Conservation (phyloP, 169 alveolate species). For the Eimeria necatrix region DNA sequence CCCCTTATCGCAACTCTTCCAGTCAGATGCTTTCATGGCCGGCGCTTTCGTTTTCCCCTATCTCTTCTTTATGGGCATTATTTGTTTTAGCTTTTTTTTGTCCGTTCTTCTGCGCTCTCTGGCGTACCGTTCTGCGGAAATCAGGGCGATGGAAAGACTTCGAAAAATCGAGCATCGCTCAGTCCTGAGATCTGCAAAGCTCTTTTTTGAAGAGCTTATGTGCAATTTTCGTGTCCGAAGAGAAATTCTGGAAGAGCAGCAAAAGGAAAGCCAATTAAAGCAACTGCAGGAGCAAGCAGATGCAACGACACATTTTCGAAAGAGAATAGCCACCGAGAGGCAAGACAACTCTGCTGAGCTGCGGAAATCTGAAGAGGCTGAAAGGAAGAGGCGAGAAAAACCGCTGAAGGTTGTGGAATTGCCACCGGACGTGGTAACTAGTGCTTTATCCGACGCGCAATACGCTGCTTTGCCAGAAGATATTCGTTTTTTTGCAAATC, state of each 20-base stretch:
- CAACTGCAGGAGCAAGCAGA: not conserved
- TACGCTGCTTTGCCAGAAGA: constrained; percentile 50
- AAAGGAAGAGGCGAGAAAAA: constrained; percentile 40
- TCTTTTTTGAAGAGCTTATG: constrained; percentile 12
- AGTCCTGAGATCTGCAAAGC: not conserved
- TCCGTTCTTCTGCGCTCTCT: constrained; percentile 74
- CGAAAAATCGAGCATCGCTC: constrained; percentile 24
- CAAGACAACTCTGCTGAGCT: not conserved
- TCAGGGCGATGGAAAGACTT: constrained; percentile 48
- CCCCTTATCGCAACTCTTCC: constrained; percentile 68
- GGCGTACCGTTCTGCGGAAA: constrained; percentile 63
- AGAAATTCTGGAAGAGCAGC: not conserved
- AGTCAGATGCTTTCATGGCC: constrained; percentile 51
- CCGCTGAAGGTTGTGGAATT: constrained; percentile 69
- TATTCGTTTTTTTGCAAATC: constrained; percentile 33
- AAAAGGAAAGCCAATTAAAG: not conserved
- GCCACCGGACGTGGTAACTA: constrained; percentile 73
- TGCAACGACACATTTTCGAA: not conserved
- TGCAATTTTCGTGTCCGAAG: constrained; percentile 6
- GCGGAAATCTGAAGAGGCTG: not conserved
- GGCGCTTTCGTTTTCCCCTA: constrained; percentile 46
- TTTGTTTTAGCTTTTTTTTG: constrained; percentile 53
- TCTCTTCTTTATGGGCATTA: constrained; percentile 65
- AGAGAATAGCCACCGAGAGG: not conserved
- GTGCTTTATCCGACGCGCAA: constrained; percentile 67